A percentile compares a stretch with the other conserved stretches of the same genome.
Evolutionary conservation across 805 yeast genomes (phyloP).

Genomic region (Zygotorulaspora florentina): DNA sequence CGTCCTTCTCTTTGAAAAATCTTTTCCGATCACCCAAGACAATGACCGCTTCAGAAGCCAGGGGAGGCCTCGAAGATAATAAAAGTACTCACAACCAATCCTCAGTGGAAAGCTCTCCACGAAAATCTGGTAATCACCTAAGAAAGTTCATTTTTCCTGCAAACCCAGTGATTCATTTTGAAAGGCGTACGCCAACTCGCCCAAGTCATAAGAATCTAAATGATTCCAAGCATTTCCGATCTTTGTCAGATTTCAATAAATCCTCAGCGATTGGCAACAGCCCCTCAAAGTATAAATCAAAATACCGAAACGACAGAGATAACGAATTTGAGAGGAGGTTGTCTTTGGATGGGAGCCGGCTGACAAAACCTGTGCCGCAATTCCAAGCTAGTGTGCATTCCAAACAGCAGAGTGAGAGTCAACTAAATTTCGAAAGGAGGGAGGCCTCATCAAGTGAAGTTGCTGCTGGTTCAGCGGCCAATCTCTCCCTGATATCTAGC

Average conservation of each 20-base stretch:
- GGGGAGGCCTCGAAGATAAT: slow-evolving; percentile 8
- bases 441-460: not conserved
- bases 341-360: slow-evolving; percentile 13
- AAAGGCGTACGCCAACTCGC: slow-evolving; percentile 6
- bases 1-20: slow-evolving; percentile 30
- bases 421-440: slow-evolving; percentile 2
- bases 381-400: slow-evolving; percentile 7
- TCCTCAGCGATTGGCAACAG: not conserved
- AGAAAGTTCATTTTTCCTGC: slow-evolving; percentile 20
- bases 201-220: not conserved
- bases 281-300: not conserved
- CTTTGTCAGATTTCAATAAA: slow-evolving; percentile 15
- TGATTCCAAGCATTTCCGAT: slow-evolving; percentile 13
- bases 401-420: slow-evolving; percentile 4
- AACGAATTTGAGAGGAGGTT: slow-evolving; percentile 3
- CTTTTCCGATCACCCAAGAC: slow-evolving; percentile 31
- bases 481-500: not conserved
- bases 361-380: slow-evolving; percentile 5
- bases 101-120: slow-evolving; percentile 12
- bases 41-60: slow-evolving; percentile 1
- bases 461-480: slow-evolving; percentile 8
- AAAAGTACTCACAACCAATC: slow-evolving; percentile 1
- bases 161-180: slow-evolving; percentile 17
- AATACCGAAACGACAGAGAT: not conserved
- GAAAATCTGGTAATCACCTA: slow-evolving; percentile 2